Evolutionary conservation across 2,329 filamentous ascomycete species (phyloP), one percentile per base, ranked within the genome.

Genomic region (Botrytis elliptica): DNA sequence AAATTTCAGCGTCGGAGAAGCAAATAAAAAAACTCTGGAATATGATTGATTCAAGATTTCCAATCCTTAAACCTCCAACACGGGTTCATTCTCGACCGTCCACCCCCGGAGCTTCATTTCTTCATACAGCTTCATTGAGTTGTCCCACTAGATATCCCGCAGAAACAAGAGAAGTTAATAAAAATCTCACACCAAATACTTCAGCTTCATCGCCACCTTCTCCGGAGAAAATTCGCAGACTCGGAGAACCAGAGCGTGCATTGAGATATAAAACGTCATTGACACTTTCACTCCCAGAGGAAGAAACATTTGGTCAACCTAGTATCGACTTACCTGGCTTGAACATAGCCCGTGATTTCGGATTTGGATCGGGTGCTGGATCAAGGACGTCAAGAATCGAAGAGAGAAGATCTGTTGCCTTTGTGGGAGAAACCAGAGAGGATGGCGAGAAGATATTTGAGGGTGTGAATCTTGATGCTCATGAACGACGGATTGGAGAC

Each of bases 251-350:
- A 18, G 70, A 44, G 7, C 25, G 29, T 7, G 36, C 46, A 57
- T 68, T 52, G 14, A 72, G 33, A 44, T 67, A 38, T 9, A 72
- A 72, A 57, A 42, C 70, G 2, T 57, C 70, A 66, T 55, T 72
- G 36, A 57, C 38, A 33, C 70, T 72, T n/a, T 72, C 62, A 22
- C 16, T 72, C 18, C n/a, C 62, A 14, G 70, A 67, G 6, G 60
- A 72, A 42, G 70, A 67, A n/a, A 52, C 46, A 8, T 72, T 72
- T 42, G 70, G 70, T 33, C 70, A 72, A 14, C 62, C 62, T 7
- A 72, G 62, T 22, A 72, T 72, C n/a, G 46, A 72, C 10, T 36
- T 72, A 44, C 70, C 70, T 14, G 70, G 70, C 25, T 67, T 67
- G 29, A 42, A 36, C 1, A 67, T 55, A 8, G n/a, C 36, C 5